Base-by-base conservation (phyloP, 2,329 filamentous ascomycete genomes). In the Colletotrichum endophyticum region DNA sequence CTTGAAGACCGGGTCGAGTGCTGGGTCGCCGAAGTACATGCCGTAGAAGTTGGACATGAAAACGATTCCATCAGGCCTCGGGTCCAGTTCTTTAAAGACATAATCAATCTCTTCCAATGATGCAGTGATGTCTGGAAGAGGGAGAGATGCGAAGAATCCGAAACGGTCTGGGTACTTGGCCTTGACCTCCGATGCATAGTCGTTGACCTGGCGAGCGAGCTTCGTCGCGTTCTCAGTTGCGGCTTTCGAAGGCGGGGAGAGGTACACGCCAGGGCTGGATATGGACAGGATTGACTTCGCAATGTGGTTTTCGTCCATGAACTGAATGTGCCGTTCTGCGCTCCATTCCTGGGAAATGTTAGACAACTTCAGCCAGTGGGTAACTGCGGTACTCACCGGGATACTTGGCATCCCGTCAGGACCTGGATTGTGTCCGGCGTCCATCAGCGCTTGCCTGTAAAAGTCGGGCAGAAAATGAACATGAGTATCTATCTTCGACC, bases 11-110 rank as follows among this genome's bases (percentile, higher is more conserved):
- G 83, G 81, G 27, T 87, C 85, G 32, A 91, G 84, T 2, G 77
- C 78, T 1, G 81, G 75, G 75, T 89, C 86, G 5, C 90, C 90
- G 1, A 91, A 81, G 78, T 92, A 92, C 15, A 85, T 78, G 8
- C 90, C 90, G 63, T 90, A 86, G 28, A 85, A 85, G 74, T 92
- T 92, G 3, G 90, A 89, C 79, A 89, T 78, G 6, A 92, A 79
- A 1, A 85, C 85, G 64, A 91, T 86, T 2, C 90, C 90, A 76
- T 91, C 89, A 1, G 87, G 88, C 49, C 72, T 78, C 0, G 80
- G 78, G 8, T 87, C 85, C 34, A 86, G 78, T 44, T 87, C 83
- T 12, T 83, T 81, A 4, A 87, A 80, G 3, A 84, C 85, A 4
- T 81, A 80, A 1, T 85, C 84, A 34, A 92, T 89, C 78, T 92